Percentiles rank a stretch among this genome's conserved stretches.
phyloP scores from a whole-genome alignment of 441 rosid species.

The Rhodomyrtus psidioides region DNA sequence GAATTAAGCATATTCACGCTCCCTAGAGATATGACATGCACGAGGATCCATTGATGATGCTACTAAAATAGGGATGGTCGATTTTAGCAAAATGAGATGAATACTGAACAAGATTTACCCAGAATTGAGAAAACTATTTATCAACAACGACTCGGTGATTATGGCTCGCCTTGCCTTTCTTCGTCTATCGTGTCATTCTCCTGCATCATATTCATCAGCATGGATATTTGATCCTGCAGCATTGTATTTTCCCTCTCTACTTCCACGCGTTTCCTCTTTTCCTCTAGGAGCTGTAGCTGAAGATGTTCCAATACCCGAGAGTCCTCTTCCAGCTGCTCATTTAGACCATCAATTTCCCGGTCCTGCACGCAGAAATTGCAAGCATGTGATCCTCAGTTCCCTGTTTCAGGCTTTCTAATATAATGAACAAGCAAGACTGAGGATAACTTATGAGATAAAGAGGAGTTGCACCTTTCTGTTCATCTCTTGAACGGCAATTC shows the following conservation, averaged over 20 bases:
- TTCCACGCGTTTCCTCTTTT: not conserved
- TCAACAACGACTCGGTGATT: not conserved
- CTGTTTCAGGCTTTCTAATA: not conserved
- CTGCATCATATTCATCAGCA: not conserved
- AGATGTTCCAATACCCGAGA: not conserved
- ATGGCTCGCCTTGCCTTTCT: not conserved
- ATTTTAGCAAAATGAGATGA: not conserved
- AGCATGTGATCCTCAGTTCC: not conserved
- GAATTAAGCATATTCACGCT: not conserved
- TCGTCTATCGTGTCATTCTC: not conserved
- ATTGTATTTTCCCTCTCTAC: not conserved
- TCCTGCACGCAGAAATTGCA: not conserved
- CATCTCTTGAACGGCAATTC: slow-evolving; percentile 95
- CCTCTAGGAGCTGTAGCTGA: not conserved
- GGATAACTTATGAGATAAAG: not conserved
- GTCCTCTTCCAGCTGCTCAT: not conserved
- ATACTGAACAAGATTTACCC: not conserved
- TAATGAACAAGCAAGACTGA: not conserved
- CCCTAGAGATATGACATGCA: not conserved
- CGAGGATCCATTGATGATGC: not conserved
- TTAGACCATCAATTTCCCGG: not conserved
- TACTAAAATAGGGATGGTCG: not conserved
- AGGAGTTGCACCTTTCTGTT: slow-evolving; percentile 67
- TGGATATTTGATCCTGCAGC: not conserved
- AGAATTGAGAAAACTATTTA: not conserved